Conservation (phyloP, 495 filamentous ascomycete species). For the Pseudomonodictys pantanalensis region DNA sequence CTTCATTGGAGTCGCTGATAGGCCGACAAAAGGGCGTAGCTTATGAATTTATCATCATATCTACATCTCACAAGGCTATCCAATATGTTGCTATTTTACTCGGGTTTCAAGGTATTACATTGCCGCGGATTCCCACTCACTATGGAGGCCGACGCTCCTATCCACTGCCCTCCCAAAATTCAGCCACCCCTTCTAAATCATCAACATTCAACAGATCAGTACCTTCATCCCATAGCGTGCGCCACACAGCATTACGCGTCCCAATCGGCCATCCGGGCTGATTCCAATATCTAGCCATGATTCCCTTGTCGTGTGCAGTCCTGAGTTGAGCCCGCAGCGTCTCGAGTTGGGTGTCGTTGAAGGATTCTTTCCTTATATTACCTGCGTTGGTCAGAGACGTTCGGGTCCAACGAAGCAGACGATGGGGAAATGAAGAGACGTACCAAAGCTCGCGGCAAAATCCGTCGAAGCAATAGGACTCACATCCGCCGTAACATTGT, state of each 20-base stretch:
- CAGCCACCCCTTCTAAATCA: constrained; percentile 43
- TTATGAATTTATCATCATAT: too few relatives aligned
- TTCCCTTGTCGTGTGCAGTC: constrained; percentile 42
- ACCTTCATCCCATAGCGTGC: constrained; percentile 37
- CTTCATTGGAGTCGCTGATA: too few relatives aligned
- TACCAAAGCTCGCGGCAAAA: constrained; percentile 32
- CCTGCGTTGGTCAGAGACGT: too few relatives aligned
- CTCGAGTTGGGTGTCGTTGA: constrained; percentile 40
- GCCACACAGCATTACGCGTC: constrained; percentile 42
- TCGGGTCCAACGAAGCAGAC: too few relatives aligned
- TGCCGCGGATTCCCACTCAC: too few relatives aligned
- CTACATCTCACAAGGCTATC: too few relatives aligned
- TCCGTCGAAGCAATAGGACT: constrained; percentile 35
- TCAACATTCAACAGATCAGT: constrained; percentile 44
- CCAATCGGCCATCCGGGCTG: constrained; percentile 41
- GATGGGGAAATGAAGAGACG: too few relatives aligned
- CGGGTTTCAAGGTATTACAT: too few relatives aligned
- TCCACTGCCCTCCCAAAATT: constrained; percentile 38
- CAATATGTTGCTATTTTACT: too few relatives aligned
- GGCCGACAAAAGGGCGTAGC: too few relatives aligned
- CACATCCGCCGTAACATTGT: constrained; percentile 38
- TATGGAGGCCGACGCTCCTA: too few relatives aligned
- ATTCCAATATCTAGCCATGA: constrained; percentile 43
- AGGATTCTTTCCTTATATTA: constrained; percentile 38
- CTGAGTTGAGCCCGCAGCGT: constrained; percentile 40